Evolutionary conservation across 1,139 yeast species (phyloP), one percentile per base, ranked within the genome.

Genomic region (Yamadazyma friedrichii): DNA sequence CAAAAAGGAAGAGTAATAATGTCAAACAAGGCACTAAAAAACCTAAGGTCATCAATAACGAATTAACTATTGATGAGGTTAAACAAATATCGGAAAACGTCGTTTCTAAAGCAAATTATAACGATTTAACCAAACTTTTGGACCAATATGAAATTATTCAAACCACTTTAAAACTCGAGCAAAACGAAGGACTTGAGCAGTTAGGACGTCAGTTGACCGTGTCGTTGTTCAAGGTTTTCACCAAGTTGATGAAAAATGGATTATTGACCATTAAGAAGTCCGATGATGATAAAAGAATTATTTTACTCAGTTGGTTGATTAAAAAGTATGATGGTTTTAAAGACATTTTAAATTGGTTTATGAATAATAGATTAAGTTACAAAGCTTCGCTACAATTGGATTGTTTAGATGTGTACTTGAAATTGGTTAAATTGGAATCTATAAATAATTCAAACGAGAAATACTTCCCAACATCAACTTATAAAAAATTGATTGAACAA

Each of bases 401-500:
- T 54, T 70, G 79, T 38, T 56, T 88, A 45, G 89, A 86, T 42
- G 70, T 82, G 9, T 63, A 73, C 41, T 65, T 88, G 67, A 84
- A 82, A 45, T 64, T 86, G 22, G 51, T 88, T 30, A 78, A 74
- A 52, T 59, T 78, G 36, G 96, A 88, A 61, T 70, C 82, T 38
- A 76, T 76, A 11, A 70, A 82, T 1, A 71, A 71, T 36, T 61
- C 64, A 15, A 65, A 65, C 16, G 74, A 64, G 30, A 71, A 78
- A 35, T 84, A 66, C 56, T 88, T 88, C 61, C 88, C 96, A 6
- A 77, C 74, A 34, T 62, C 64, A 28, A 66, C 84, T 3, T 82
- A 78, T 52, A 67, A 65, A 42, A 59, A 64, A 12, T 56, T 87
- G n/a, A 57, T 85, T 1, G 52, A 59, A 11, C 55, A 76, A 0